Evolutionary conservation across 306 rosid genomes (phyloP), one percentile per base, ranked within the genome.

Genomic region (Cotoneaster glaucophyllus): DNA sequence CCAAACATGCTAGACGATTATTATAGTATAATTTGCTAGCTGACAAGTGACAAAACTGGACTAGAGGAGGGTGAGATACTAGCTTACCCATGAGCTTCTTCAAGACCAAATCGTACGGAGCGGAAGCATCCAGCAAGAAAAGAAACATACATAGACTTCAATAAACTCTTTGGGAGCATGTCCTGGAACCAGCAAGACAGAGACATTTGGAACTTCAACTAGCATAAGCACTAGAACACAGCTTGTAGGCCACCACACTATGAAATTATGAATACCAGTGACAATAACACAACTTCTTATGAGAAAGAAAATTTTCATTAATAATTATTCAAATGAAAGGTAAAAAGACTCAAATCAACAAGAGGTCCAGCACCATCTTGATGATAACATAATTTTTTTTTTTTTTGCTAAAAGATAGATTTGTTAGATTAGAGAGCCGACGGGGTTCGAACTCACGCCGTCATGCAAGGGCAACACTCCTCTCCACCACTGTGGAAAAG

Each of bases 81-180:
- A 75, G 81, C 87, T 78, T 78, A 92, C 97, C 98, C 98, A 74
- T 95, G 98, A 90, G 97, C 98, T 84, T 89, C 97, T 78, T 85
- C 74, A 75, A 95, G 88, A 73, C 98, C 98, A 53, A 95, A 95
- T 37, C 97, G 97, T 19, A 90, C 90, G 6, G 97, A 95, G 57
- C 97, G 97, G 84, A 92, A 87, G 85, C 98, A 92, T 84, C 97
- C 97, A 26, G 96, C 97, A 68, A 95, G 98, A 83, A 92, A 95
- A 77, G 97, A 90, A 72, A 86, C 92, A 86, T 92, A 95, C 93
- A 95, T 93, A 76, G 96, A 89, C 83, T 90, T 70, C 83, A 89
- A 84, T 69, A 89, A 87, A 81, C 86, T 80, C 85, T 85, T 86
- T 21, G 98, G 82, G 67, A 95, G 90, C 77, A 92, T 77, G 75